Evolutionary conservation across 1,284 basidiomycete species (phyloP).

Genomic region (Fomitopsis pinicola): DNA sequence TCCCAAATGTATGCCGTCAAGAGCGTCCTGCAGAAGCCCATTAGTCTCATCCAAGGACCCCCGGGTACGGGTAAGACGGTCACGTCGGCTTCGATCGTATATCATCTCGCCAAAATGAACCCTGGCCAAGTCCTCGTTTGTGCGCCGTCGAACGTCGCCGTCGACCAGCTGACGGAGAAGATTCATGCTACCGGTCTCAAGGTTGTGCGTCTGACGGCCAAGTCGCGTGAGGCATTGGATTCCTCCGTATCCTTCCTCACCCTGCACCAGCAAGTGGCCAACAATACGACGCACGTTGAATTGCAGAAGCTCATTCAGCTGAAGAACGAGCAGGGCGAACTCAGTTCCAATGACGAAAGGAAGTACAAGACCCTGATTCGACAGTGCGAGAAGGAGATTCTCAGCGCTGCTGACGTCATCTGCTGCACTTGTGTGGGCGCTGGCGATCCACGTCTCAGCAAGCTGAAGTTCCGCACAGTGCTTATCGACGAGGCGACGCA

Average conservation of each 20-base stretch:
- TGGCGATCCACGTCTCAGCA: constrained; percentile 92
- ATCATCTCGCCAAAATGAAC: constrained; percentile 99
- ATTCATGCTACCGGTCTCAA: constrained; percentile 97
- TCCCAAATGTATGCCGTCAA: constrained; percentile 99
- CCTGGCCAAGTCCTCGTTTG: constrained; percentile 98
- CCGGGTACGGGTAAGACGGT: constrained; percentile 99
- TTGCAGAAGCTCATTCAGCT: constrained; percentile 97
- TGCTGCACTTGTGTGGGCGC: constrained; percentile 98
- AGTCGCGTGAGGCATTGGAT: constrained; percentile 95
- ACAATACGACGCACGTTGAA: constrained; percentile 92
- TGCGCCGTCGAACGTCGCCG: constrained; percentile 98
- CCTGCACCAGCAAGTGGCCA: constrained; percentile 95
- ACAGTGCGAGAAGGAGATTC: constrained; percentile 96
- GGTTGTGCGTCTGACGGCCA: constrained; percentile 96
- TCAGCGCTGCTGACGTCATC: constrained; percentile 94
- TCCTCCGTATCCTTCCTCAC: constrained; percentile 93
- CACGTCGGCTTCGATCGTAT: constrained; percentile 98
- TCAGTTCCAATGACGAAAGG: constrained; percentile 94
- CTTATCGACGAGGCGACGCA: constrained; percentile 99
- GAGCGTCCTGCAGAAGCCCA: constrained; percentile 96
- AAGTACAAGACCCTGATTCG: constrained; percentile 96
- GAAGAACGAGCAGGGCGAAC: constrained; percentile 95
- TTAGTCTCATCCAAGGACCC: constrained; percentile 96
- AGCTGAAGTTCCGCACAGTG: constrained; percentile 97
- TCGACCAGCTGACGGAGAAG: constrained; percentile 98